phyloP scores from a whole-genome alignment of 306 rosid genomes.

The Cicer bijugum region DNA sequence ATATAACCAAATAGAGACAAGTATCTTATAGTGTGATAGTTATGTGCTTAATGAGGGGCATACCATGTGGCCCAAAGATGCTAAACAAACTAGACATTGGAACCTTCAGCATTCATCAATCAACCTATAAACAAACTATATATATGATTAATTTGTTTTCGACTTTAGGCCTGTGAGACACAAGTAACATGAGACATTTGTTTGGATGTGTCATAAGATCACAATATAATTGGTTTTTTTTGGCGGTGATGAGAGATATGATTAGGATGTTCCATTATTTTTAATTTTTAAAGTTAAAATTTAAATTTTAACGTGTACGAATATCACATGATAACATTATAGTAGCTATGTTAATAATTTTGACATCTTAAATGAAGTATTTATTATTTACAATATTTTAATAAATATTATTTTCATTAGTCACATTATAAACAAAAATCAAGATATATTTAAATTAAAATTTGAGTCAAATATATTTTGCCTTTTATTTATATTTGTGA shows the following conservation, averaged over 20 bases:
- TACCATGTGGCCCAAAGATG: conserved; percentile 37
- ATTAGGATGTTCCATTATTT: not conserved
- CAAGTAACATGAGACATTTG: not conserved
- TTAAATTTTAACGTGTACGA: too few relatives aligned
- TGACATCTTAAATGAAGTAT: too few relatives aligned
- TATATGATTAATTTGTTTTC: not conserved
- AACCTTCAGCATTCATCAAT: not conserved
- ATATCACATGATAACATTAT: too few relatives aligned
- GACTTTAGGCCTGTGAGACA: not conserved
- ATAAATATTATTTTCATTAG: too few relatives aligned
- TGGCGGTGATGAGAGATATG: not conserved
- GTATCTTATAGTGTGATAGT: conserved; percentile 1
- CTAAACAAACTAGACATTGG: not conserved
- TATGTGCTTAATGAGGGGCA: conserved; percentile 20
- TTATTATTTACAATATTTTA: too few relatives aligned
- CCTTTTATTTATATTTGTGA: too few relatives aligned
- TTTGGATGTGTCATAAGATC: not conserved
- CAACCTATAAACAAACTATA: not conserved
- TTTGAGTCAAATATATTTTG: too few relatives aligned
- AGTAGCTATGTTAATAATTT: too few relatives aligned
- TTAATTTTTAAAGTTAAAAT: too few relatives aligned
- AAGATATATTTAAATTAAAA: too few relatives aligned
- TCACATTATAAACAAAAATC: too few relatives aligned
- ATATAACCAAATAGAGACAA: not conserved
- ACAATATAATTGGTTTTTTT: not conserved